Percentiles rank a stretch among this genome's conserved stretches.
Conservation (phyloP, 352 stramenopile genomes). For the Globisporangium alternatum region DNA sequence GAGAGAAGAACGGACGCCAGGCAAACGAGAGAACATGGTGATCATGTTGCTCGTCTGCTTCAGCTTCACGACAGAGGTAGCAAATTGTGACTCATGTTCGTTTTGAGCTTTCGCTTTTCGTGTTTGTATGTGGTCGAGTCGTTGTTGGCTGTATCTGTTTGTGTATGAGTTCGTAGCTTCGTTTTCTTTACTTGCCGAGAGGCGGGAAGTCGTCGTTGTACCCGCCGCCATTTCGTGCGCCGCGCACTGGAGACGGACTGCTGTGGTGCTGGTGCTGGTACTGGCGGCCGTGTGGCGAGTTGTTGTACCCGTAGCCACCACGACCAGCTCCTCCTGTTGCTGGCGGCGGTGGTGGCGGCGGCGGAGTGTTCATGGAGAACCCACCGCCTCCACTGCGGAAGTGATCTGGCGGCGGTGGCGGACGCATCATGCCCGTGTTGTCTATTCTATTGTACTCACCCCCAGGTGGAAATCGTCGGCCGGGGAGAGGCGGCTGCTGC, state of each 20-base stretch:
- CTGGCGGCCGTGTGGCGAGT: constrained; percentile 11
- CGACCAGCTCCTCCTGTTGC: constrained; percentile 15
- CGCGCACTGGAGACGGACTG: constrained; percentile 17
- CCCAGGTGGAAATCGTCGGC: constrained; percentile 24
- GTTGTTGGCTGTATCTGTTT: neutral
- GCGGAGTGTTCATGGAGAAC: constrained; percentile 33
- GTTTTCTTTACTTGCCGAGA: constrained; percentile 44
- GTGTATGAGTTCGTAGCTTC: constrained; percentile 9
- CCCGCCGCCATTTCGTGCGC: constrained; percentile 18
- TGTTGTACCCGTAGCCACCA: constrained; percentile 7
- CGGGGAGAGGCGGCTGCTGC: constrained; percentile 31
- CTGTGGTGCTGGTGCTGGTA: constrained; percentile 8
- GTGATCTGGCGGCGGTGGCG: constrained; percentile 37
- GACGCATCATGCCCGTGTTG: constrained; percentile 22
- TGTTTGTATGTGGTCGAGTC: neutral
- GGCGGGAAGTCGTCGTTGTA: constrained; percentile 79
- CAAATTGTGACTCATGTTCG: neutral
- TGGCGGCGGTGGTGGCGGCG: constrained; percentile 23
- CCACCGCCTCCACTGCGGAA: constrained; percentile 21
- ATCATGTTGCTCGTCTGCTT: neutral
- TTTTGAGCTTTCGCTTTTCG: neutral
- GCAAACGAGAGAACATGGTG: neutral
- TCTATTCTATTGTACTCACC: constrained; percentile 67
- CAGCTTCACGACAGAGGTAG: neutral
- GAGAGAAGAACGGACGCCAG: neutral